phyloP scores from a whole-genome alignment of 1,139 yeast genomes.

The Blastobotrys serpentis region DNA sequence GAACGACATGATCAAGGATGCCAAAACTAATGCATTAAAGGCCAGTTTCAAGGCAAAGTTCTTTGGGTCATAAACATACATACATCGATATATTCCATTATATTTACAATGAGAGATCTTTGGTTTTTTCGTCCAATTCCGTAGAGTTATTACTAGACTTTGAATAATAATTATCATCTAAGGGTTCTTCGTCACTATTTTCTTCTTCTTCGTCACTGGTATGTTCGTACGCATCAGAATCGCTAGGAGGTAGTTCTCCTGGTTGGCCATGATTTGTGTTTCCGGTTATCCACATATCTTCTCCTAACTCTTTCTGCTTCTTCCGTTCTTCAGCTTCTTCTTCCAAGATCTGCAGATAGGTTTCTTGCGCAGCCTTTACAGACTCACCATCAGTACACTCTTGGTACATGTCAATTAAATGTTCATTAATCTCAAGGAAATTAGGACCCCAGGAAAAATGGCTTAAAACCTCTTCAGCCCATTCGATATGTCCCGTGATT shows the following conservation, averaged over 20 bases:
- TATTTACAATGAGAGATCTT: neutral
- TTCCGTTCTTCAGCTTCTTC: slow-evolving; percentile 64
- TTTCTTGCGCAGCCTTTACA: slow-evolving; percentile 68
- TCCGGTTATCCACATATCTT: slow-evolving; percentile 51
- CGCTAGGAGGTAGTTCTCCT: slow-evolving; percentile 35
- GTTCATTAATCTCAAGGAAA: slow-evolving; percentile 78
- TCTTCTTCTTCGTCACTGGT: slow-evolving; percentile 16
- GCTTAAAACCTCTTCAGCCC: slow-evolving; percentile 75
- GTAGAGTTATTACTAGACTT: neutral
- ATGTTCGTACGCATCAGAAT: slow-evolving; percentile 34
- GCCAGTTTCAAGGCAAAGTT: slow-evolving; percentile 35
- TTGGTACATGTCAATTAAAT: slow-evolving; percentile 70
- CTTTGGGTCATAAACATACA: slow-evolving; percentile 22
- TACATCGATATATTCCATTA: too few species aligned
- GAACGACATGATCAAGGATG: slow-evolving; percentile 32
- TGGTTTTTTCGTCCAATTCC: slow-evolving; percentile 4
- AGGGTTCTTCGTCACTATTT: slow-evolving; percentile 10
- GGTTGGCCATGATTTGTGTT: slow-evolving; percentile 58
- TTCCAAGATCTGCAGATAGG: slow-evolving; percentile 69
- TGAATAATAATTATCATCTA: slow-evolving; percentile 4
- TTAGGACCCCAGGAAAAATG: slow-evolving; percentile 93
- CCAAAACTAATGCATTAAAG: slow-evolving; percentile 31
- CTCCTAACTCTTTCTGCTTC: slow-evolving; percentile 44
- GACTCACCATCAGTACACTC: slow-evolving; percentile 79
- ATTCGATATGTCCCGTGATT: slow-evolving; percentile 84